Evolutionary conservation across 306 rosid species (phyloP).

Genomic region (Quercus bicolor): DNA sequence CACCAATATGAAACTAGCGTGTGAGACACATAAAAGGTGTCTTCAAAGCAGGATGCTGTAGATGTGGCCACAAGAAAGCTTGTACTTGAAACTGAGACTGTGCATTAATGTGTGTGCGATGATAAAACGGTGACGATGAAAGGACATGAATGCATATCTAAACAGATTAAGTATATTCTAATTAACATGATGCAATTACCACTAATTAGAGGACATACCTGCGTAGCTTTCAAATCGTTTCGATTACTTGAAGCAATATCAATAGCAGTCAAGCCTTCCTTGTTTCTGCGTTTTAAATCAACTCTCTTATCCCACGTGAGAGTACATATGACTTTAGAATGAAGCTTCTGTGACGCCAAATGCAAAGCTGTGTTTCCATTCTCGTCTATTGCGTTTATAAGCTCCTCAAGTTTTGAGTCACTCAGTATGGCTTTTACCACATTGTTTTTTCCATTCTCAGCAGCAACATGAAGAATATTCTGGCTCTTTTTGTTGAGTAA

Average conservation of each 20-base stretch:
- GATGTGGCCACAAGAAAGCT: no score
- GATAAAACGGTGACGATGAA: no score
- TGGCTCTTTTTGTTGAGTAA: background rate
- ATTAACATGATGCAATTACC: no score
- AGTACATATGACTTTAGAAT: background rate
- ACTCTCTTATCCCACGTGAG: background rate
- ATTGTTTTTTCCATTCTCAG: background rate
- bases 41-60: no score
- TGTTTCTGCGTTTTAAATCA: background rate
- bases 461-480: slow-evolving; percentile 31
- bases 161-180: no score
- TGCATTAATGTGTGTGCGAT: no score
- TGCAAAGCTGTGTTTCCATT: slow-evolving; percentile 27
- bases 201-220: no score
- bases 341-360: slow-evolving; percentile 3
- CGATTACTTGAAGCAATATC: background rate
- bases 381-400: background rate
- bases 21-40: no score
- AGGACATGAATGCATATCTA: no score
- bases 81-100: no score
- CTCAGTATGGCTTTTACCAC: background rate
- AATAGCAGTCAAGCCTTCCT: background rate
- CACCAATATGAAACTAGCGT: no score
- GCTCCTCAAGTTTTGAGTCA: background rate
- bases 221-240: fast-evolving